A percentile compares a stretch with the other conserved stretches of the same genome.
These are phyloP conservation scores for Emmonsiellopsis sp. DNA, from an alignment of 2,329 filamentous ascomycete species.

Conservation along the genomic window DNA sequence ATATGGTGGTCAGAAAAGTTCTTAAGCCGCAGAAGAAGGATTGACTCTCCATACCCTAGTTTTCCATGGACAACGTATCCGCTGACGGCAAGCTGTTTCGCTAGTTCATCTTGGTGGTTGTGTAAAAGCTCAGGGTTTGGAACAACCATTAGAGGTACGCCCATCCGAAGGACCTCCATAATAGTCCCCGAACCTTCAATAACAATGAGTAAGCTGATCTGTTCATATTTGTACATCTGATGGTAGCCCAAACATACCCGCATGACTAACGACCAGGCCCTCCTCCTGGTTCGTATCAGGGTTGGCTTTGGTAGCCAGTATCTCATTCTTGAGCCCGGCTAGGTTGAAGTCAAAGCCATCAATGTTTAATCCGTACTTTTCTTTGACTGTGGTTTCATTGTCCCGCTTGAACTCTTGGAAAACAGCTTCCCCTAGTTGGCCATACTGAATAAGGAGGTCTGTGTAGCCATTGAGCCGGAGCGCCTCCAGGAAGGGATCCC, in stretches of 20 bases:
- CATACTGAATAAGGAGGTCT: slow-evolving; percentile 70
- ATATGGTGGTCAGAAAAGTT: slow-evolving; percentile 7
- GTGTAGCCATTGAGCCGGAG: slow-evolving; percentile 56
- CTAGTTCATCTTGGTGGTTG: slow-evolving; percentile 86
- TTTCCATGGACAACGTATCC: slow-evolving; percentile 68
- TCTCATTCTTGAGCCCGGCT: slow-evolving; percentile 49
- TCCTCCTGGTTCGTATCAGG: slow-evolving; percentile 32
- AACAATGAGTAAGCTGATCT: not conserved
- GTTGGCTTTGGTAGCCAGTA: slow-evolving; percentile 44
- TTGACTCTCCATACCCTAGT: slow-evolving; percentile 46
- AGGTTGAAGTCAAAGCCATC: slow-evolving; percentile 57
- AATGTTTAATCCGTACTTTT: slow-evolving; percentile 40
- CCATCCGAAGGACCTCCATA: slow-evolving; percentile 66
- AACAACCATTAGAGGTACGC: slow-evolving; percentile 74
- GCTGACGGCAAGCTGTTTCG: slow-evolving; percentile 61
- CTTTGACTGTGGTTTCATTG: slow-evolving; percentile 14
- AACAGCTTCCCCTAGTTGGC: slow-evolving; percentile 50
- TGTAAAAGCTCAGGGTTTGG: slow-evolving; percentile 74
- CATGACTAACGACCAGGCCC: slow-evolving; percentile 80
- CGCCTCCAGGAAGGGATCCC: slow-evolving; percentile 50
- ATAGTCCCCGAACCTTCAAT: slow-evolving; percentile 75
- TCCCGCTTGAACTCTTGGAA: slow-evolving; percentile 36
- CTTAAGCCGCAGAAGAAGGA: not conserved
- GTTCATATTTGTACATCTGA: not conserved
- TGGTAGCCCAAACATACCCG: slow-evolving; percentile 47